phyloP scores from a whole-genome alignment of 805 yeast species.

The Ogataea pignaliae region DNA sequence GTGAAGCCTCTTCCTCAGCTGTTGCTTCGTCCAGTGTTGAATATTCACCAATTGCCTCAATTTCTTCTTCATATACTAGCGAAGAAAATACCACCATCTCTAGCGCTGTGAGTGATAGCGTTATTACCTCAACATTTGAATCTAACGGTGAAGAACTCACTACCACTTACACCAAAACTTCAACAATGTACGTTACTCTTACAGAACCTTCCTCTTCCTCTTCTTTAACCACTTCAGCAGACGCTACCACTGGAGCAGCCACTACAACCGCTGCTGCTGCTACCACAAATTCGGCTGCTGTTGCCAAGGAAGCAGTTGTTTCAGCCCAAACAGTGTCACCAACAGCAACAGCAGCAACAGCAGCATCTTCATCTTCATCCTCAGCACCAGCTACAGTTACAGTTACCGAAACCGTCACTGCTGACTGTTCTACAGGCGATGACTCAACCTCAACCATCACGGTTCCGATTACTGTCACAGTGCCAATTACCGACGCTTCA shows the following conservation, averaged over 20 bases:
- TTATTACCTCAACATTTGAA: conserved; percentile 13
- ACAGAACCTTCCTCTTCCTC: conserved; percentile 4
- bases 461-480: conserved; percentile 7
- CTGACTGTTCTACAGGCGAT: conserved; percentile 21
- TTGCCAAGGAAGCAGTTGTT: conserved; percentile 3
- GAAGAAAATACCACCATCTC: conserved; percentile 11
- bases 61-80: conserved; percentile 11
- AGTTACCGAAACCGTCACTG: conserved; percentile 27
- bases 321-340: conserved; percentile 9
- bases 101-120: conserved; percentile 15
- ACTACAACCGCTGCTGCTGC: conserved; percentile 8
- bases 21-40: background rate
- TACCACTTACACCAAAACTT: conserved; percentile 17
- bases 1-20: conserved; percentile 6
- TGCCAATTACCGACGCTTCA: conserved; percentile 8
- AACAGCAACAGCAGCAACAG: conserved; percentile 16
- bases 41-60: conserved; percentile 1
- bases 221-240: conserved; percentile 4
- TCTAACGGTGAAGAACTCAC: conserved; percentile 15
- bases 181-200: conserved; percentile 17
- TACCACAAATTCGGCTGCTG: conserved; percentile 5
- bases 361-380: conserved; percentile 29
- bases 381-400: conserved; percentile 29
- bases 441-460: conserved; percentile 13
- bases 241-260: conserved; percentile 7